Conservation (phyloP, 768 basidiomycete species). For the Suillus weaverae region DNA sequence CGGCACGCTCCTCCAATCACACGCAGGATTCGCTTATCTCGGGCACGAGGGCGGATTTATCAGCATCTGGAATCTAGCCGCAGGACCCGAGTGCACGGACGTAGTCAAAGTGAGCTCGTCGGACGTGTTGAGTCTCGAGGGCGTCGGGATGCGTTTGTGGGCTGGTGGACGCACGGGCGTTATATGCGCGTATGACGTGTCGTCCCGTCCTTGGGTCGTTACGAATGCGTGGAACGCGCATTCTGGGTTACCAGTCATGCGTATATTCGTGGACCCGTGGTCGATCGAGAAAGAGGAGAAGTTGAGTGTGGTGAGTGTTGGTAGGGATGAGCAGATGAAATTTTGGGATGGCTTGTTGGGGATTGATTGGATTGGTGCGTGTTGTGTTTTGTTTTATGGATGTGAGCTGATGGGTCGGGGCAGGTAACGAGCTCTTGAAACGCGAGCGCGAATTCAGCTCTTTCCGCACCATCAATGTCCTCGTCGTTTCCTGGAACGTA, state of each 20-base stretch:
- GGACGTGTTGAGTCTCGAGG: constrained; percentile 81
- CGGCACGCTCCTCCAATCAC: constrained; percentile 71
- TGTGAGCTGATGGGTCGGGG: constrained; percentile 8
- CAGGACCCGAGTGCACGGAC: constrained; percentile 63
- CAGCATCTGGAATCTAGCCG: constrained; percentile 71
- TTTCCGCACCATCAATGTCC: constrained; percentile 73
- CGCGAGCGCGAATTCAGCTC: constrained; percentile 76
- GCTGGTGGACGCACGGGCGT: constrained; percentile 80
- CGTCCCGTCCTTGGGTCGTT: constrained; percentile 74
- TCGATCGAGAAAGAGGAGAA: constrained; percentile 69
- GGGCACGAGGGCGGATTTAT: constrained; percentile 92
- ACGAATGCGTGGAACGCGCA: constrained; percentile 91
- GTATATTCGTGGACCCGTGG: constrained; percentile 68
- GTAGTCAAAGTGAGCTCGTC: constrained; percentile 79
- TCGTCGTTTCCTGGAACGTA: constrained; percentile 91
- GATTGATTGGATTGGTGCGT: constrained; percentile 84
- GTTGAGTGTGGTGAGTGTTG: constrained; percentile 73
- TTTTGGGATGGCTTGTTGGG: constrained; percentile 92
- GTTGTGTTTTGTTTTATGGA: neutral
- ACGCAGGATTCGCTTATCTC: constrained; percentile 69
- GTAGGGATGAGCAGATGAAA: constrained; percentile 67
- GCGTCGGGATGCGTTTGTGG: constrained; percentile 85
- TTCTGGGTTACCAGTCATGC: constrained; percentile 59
- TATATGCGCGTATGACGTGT: constrained; percentile 80
- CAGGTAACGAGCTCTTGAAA: constrained; percentile 76